Base-by-base conservation (phyloP, 441 rosid genomes). In the Bocquillonia castaneifolia region DNA sequence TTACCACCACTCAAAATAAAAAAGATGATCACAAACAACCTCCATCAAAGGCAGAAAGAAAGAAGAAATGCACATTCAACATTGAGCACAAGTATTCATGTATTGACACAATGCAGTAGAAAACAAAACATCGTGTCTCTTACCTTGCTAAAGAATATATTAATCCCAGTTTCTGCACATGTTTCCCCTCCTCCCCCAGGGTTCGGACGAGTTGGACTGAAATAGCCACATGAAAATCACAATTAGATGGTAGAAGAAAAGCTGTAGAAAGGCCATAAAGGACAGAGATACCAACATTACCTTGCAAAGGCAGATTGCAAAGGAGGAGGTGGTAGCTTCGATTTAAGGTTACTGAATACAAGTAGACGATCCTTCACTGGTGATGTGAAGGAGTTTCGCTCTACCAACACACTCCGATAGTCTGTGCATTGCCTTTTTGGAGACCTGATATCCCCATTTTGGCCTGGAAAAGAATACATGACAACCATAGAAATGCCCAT, bases 151-250 rank as follows among this genome's bases (percentile, higher is more conserved):
- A 95, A 88, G 82, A 89, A 92, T 71, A 95, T 81, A 77, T 78
- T 89, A 74, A 92, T 89, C 67, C 92, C 99, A 61, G 99, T 90
- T 82, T 95, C 99, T n/a, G 99, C 99, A 70, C 94, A 92, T 64
- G 99, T 95, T 89, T 92, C 99, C 70, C 98, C 99, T 64, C 91
- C 92, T 23, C 96, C 91, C 73, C 93, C 92, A n/a, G 98, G 99
- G 79, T 77, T 86, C 68, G 95, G 99, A 54, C 93, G 86, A 32
- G 93, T 90, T 50, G 99, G 99, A 82, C 99, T 95, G 85, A 74
- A 32, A 59, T 60, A 77, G 52, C 48, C 71, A 58, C 39, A 55
- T 64, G 71, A 57, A 60, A 66, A 22, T 56, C 56, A 56, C 40
- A 55, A 55, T 56, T 40, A 63, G 55, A 69, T 7, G 48, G 31